Evolutionary conservation across 305 asterid genomes (phyloP).

Genomic region (Fraxinus baroniana): DNA sequence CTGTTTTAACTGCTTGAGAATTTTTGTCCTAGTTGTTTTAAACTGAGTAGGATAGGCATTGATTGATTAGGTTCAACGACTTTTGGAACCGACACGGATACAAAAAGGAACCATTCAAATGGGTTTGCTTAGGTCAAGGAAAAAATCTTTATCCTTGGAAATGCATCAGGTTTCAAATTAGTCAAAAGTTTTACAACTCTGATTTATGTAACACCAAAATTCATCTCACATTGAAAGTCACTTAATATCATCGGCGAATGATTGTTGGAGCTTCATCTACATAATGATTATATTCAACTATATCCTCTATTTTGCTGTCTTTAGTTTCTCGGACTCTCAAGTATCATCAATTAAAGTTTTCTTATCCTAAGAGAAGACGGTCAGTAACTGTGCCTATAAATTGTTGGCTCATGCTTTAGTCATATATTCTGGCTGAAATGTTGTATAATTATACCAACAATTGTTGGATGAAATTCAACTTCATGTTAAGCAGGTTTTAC

Average conservation of each 20-base stretch:
- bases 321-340: neutral
- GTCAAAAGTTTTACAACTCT: neutral
- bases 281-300: neutral
- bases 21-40: neutral
- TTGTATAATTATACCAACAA: neutral
- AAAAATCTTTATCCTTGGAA: neutral
- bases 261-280: neutral
- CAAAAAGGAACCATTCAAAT: neutral
- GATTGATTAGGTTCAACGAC: neutral
- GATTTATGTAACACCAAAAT: neutral
- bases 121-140: neutral
- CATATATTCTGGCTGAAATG: neutral
- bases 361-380: neutral
- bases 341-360: neutral
- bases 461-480: neutral
- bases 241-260: neutral
- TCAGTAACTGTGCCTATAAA: neutral
- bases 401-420: neutral
- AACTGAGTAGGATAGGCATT: neutral
- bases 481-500: neutral
- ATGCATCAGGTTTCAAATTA: neutral
- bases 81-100: neutral
- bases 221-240: neutral
- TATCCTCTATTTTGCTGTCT: neutral
- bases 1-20: neutral